Conservation (phyloP, 2,329 filamentous ascomycete genomes). For the Coniochaeta hoffmannii region DNA sequence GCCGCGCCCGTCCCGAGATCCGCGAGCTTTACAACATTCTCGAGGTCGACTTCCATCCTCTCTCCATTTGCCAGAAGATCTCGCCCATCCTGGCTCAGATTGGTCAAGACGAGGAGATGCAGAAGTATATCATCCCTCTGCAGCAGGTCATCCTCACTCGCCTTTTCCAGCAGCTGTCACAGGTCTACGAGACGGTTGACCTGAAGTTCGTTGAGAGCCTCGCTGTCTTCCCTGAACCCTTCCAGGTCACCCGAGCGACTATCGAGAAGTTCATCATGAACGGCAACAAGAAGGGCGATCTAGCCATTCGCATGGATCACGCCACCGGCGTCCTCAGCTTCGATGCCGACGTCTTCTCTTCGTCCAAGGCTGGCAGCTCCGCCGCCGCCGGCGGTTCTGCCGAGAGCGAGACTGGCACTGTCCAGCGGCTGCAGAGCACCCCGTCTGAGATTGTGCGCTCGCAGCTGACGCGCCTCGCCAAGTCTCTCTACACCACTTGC, state of each 20-base stretch:
- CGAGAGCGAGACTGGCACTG: conserved; percentile 73
- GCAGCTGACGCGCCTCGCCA: conserved; percentile 85
- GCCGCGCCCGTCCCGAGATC: conserved; percentile 89
- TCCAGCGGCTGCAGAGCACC: conserved; percentile 94
- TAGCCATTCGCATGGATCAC: conserved; percentile 93
- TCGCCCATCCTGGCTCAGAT: conserved; percentile 93
- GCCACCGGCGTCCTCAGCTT: conserved; percentile 93
- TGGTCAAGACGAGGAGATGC: conserved; percentile 88
- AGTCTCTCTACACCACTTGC: conserved; percentile 85
- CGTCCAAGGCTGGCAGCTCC: conserved; percentile 82
- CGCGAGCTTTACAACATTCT: conserved; percentile 97
- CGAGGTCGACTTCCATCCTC: conserved; percentile 96
- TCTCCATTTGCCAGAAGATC: conserved; percentile 99
- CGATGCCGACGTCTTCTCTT: conserved; percentile 97
- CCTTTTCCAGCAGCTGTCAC: conserved; percentile 96
- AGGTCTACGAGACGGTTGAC: conserved; percentile 98
- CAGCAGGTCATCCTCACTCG: conserved; percentile 98
- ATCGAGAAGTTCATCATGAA: conserved; percentile 99
- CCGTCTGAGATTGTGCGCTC: conserved; percentile 96
- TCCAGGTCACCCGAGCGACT: conserved; percentile 81
- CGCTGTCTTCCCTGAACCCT: conserved; percentile 92
- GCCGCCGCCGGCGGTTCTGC: conserved; percentile 81
- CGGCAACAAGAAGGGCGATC: conserved; percentile 98
- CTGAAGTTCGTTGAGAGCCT: conserved; percentile 88
- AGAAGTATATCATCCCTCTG: conserved; percentile 89